A percentile compares a stretch with the other conserved stretches of the same genome.
Evolutionary conservation across 2,329 filamentous ascomycete genomes (phyloP).

Genomic region (Chaetothyriales sp.): DNA sequence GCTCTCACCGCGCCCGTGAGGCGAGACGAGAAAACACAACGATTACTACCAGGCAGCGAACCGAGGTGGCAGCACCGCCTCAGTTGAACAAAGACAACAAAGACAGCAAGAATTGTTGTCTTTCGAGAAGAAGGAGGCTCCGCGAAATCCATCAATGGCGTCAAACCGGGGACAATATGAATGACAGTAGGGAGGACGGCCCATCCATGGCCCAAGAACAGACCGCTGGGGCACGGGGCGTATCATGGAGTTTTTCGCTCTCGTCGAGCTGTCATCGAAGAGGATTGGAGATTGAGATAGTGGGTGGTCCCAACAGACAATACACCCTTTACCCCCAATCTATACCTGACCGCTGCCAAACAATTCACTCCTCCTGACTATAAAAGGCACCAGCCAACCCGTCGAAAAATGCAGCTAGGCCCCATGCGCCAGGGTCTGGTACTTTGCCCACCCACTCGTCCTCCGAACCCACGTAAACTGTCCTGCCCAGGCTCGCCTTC

Average conservation of each 20-base stretch:
- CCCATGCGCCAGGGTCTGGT: slow-evolving; percentile 58
- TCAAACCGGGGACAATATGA: neutral
- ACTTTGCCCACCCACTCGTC: slow-evolving; percentile 52
- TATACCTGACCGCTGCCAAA: no score
- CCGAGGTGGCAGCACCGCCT: neutral
- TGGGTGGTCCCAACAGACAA: no score
- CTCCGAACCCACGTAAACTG: slow-evolving; percentile 64
- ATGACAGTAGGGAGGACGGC: neutral
- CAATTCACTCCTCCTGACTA: slow-evolving; percentile 4
- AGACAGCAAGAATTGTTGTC: neutral
- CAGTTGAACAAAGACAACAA: neutral
- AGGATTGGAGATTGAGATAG: no score
- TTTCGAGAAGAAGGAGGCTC: neutral
- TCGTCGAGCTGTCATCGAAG: no score
- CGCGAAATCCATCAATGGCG: neutral
- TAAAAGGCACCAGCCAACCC: slow-evolving; percentile 49
- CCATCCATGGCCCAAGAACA: neutral
- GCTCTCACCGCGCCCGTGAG: neutral
- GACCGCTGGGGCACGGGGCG: neutral
- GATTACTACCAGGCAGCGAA: neutral
- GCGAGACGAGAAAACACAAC: neutral
- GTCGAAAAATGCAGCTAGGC: slow-evolving; percentile 70
- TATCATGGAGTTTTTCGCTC: no score
- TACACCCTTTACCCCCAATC: no score
- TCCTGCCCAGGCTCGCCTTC: slow-evolving; percentile 71